Evolutionary conservation across 257 asterid genomes (phyloP), one percentile per base, ranked within the genome.

Genomic region (Solanum megistacrolobum): DNA sequence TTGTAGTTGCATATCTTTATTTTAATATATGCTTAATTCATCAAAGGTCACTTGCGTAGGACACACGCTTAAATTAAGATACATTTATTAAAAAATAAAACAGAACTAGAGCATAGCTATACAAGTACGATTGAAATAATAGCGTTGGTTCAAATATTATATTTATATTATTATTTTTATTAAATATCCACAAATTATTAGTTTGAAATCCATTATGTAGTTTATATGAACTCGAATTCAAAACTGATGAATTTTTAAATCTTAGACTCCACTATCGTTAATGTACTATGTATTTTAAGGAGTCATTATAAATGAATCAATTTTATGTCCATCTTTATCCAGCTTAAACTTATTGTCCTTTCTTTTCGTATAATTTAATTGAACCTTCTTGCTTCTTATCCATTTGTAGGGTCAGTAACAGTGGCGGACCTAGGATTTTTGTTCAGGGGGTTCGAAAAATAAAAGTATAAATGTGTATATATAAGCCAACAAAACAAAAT

Each of bases 211-310:
- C 39, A 36, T 36, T 36, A 36, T 36, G 39, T 36, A 36, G 39
- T 36, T 38, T 38, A 38, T 38, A 7, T 38, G 1, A 10, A 9
- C 2, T 62, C 0, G 0, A 65, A 25, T 31, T 16, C 0, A 1
- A 14, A 6, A 71, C 1, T 16, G 0, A 16, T 13, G 2, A 31
- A 71, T 25, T 11, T 62, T 65, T 65, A 65, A 65, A 12, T 25
- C 1, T 27, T 27, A 1, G 4, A 25, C 2, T 66, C 1, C 6
- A 12, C 7, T 1, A 1, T 27, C 0, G 0, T 12, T 6, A 11
- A 32, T 71, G 1, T 71, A 31, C 1, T 14, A 32, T 9, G 5
- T 72, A 72, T 18, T 31, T 71, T 71, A 71, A 16, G 9, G 41
- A 71, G 11, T 71, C 78, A 14, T 31, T 16, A 71, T 4, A 16